These are phyloP conservation scores for Zygotorulaspora mrakii DNA, from an alignment of 1,139 yeast species.

Conservation along the genomic window DNA sequence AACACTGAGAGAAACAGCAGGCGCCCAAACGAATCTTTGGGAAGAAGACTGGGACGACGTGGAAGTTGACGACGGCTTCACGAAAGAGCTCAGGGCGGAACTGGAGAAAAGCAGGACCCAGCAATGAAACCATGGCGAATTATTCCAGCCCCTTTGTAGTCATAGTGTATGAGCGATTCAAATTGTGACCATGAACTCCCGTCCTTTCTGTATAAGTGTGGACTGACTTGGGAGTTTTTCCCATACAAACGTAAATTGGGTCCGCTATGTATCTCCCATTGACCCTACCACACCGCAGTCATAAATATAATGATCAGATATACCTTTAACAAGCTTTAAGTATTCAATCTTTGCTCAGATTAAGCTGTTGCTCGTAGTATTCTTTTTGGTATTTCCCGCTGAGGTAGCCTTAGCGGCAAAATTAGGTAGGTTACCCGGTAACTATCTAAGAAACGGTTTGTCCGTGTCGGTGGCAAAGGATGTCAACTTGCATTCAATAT, in stretches of 20 bases:
- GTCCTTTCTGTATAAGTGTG: too few species aligned
- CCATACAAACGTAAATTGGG: too few species aligned
- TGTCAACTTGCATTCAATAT: background rate
- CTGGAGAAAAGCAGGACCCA: constrained; percentile 26
- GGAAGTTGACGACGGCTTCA: constrained; percentile 81
- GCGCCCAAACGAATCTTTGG: constrained; percentile 60
- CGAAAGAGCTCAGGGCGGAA: constrained; percentile 58
- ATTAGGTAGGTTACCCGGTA: background rate
- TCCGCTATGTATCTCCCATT: too few species aligned
- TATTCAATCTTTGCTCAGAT: background rate
- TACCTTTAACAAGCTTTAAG: constrained; percentile 1
- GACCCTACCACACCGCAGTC: too few species aligned
- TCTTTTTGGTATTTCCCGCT: constrained; percentile 8
- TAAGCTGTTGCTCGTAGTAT: too few species aligned
- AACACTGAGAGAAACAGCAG: constrained; percentile 37
- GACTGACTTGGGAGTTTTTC: too few species aligned
- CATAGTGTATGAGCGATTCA: too few species aligned
- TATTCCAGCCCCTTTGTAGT: too few species aligned
- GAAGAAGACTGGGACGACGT: constrained; percentile 97
- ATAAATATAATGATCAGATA: constrained; percentile 6
- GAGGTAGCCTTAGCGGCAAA: too few species aligned
- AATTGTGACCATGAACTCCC: too few species aligned
- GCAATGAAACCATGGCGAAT: too few species aligned
- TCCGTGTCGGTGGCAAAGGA: constrained; percentile 9
- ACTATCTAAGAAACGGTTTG: background rate